Conservation (phyloP, 495 filamentous ascomycete species). For the Penicillium turbatum region DNA sequence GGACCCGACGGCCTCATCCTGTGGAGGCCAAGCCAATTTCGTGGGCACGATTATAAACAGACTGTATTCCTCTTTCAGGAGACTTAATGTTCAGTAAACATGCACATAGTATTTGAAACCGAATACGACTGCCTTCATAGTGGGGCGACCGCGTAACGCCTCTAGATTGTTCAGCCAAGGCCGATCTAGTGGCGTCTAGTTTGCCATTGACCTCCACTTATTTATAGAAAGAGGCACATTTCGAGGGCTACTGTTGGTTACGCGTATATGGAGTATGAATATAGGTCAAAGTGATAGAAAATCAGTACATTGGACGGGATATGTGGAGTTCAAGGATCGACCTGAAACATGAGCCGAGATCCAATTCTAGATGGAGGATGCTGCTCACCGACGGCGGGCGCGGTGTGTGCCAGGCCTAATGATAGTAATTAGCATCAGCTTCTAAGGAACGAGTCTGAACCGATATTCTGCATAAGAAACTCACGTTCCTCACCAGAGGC, state of each 20-base stretch:
- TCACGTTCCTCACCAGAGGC: no score
- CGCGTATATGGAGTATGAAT: no score
- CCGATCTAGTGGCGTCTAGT: neutral
- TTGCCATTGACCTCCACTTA: slow-evolving; percentile 2
- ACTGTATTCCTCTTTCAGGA: neutral
- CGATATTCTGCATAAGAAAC: no score
- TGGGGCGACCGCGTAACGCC: slow-evolving; percentile 6
- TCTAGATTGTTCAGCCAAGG: slow-evolving; percentile 2
- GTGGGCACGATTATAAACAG: neutral
- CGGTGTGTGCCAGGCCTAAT: no score
- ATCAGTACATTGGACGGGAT: neutral
- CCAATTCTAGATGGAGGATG: neutral
- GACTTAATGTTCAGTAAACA: neutral
- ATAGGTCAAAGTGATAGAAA: no score
- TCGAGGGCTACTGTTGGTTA: neutral
- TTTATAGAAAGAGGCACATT: neutral
- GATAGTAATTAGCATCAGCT: no score
- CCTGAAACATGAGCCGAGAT: neutral
- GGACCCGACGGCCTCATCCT: neutral
- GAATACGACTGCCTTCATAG: slow-evolving; percentile 1
- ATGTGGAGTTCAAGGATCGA: neutral
- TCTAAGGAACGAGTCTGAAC: no score
- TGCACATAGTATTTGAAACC: neutral
- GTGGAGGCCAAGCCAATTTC: neutral
- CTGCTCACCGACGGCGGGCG: no score